These are phyloP conservation scores for Phalaenopsis hybrid DNA, from an alignment of 116 monocot species.

Conservation along the genomic window DNA sequence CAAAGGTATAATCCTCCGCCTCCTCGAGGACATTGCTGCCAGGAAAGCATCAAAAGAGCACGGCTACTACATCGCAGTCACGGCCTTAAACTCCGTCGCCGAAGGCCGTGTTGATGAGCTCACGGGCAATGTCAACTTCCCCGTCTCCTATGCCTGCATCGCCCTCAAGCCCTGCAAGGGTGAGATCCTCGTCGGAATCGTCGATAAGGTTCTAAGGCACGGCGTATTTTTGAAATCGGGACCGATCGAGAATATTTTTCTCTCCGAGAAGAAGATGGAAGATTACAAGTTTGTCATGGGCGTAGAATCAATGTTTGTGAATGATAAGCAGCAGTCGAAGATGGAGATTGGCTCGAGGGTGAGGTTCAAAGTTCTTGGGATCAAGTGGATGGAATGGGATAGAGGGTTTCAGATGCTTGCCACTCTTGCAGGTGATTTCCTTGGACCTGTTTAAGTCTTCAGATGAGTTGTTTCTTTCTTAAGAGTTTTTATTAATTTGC, in stretches of 20 bases:
- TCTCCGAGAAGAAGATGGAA: slow-evolving; percentile 47
- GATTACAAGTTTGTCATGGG: slow-evolving; percentile 52
- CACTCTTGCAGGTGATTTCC: slow-evolving; percentile 12
- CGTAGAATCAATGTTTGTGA: slow-evolving; percentile 60
- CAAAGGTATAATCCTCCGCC: slow-evolving; percentile 48
- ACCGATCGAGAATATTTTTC: slow-evolving; percentile 49
- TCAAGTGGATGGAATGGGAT: slow-evolving; percentile 13
- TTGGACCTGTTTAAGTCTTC: slow-evolving; percentile 10
- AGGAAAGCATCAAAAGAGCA: slow-evolving; percentile 61
- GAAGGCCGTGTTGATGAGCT: slow-evolving; percentile 23
- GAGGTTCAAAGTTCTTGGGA: slow-evolving; percentile 15
- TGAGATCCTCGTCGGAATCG: slow-evolving; percentile 31
- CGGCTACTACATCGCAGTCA: slow-evolving; percentile 64
- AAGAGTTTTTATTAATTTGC: no score
- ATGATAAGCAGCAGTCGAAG: slow-evolving; percentile 19
- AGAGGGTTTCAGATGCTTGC: slow-evolving; percentile 17
- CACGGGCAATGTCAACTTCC: slow-evolving; percentile 42
- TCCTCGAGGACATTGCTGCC: slow-evolving; percentile 59
- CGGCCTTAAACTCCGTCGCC: slow-evolving; percentile 28
- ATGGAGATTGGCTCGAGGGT: slow-evolving; percentile 2
- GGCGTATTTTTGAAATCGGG: slow-evolving; percentile 69
- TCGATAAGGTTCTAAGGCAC: slow-evolving; percentile 63
- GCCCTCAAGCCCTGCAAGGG: slow-evolving; percentile 48
- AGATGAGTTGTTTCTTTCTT: no score
- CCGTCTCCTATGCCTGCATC: slow-evolving; percentile 51